Evolutionary conservation across 2,329 filamentous ascomycete species (phyloP), one percentile per base, ranked within the genome.

Genomic region (Nothopassalora personata): DNA sequence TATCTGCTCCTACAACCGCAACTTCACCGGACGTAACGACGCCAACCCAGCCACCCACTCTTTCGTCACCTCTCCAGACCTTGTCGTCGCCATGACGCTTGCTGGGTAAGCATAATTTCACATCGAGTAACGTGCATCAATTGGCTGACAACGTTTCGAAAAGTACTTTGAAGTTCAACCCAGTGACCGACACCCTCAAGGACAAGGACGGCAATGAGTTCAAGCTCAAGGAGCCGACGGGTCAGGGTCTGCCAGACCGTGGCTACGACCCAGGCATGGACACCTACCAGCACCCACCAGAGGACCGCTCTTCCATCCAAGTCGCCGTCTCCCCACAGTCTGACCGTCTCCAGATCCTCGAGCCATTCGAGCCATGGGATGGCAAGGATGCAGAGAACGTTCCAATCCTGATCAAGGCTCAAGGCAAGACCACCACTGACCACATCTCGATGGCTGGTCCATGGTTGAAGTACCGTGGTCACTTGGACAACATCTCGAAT

Each of bases 401-500:
- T 62, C 92, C 92, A 61, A 96, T 99, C 72, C 82, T 99, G 66
- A 97, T 97, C 84, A 99, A 99, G 87, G 84, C 88, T 65, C 79
- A 94, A 79, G 93, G 93, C 77, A 97, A 97, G 54, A 61, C 60
- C 47, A 57, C 63, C 13, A 65, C 63, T 8, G 63, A 66, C 53
- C 64, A 66, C 58, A 62, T 64, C 52, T 62, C 54, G 48, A 72
- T 96, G 90, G 92, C 91, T 68, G 91, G 92, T 67, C 91, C 92
- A 63, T 96, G 92, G 92, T 83, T 97, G 77, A 97, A 97, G 84
- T 97, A 97, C 86, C 91, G 93, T 84, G 93, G 93, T 64, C 93
- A 97, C 76, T 84, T 97, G 72, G 93, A 97, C 86, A 97, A 97
- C 85, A 97, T 97, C 81, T 97, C 92, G 75, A 97, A 97, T 87